A percentile compares a stretch with the other conserved stretches of the same genome.
Conservation (phyloP, 225 moss, liverwort and hornwort species). For the Sphagnum tenellum region DNA sequence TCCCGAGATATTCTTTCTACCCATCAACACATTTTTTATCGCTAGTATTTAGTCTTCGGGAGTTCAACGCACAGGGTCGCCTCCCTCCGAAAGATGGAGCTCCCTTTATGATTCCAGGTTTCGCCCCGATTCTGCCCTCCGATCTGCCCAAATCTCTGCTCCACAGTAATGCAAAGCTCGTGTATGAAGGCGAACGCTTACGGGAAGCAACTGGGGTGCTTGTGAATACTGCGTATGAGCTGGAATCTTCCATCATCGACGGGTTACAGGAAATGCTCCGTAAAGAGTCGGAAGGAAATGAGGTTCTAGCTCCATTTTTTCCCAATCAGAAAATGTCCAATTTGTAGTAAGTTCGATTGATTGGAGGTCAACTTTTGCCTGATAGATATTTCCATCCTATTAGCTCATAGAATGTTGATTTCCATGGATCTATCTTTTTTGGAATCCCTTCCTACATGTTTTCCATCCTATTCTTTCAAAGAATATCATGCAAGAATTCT, state of each 20-base stretch:
- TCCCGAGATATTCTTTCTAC: no score
- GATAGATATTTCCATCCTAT: no score
- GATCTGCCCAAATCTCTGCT: conserved; percentile 42
- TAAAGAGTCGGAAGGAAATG: not conserved
- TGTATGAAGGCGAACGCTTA: conserved; percentile 18
- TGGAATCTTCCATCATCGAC: conserved; percentile 10
- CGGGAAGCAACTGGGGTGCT: conserved; percentile 28
- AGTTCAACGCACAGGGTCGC: conserved; percentile 18
- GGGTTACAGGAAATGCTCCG: conserved; percentile 10
- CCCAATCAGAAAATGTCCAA: no score
- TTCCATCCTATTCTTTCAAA: no score
- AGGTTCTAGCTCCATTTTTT: conserved; percentile 5
- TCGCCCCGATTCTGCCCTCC: conserved; percentile 20
- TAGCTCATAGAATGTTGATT: no score
- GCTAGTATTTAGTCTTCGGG: conserved; percentile 18
- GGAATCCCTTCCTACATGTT: no score
- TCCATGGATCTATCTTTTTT: no score
- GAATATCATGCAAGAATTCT: no score
- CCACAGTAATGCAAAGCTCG: not conserved
- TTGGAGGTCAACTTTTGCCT: no score
- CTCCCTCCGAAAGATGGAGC: conserved; percentile 12
- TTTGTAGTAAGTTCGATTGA: no score
- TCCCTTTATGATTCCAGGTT: conserved; percentile 18
- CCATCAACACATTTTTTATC: conserved; percentile 7
- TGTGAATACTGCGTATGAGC: conserved; percentile 31